Percentiles rank a stretch among this genome's conserved stretches.
These are phyloP conservation scores for Aspergillus spinulosporus DNA, from an alignment of 2,329 filamentous ascomycete species.

Conservation along the genomic window DNA sequence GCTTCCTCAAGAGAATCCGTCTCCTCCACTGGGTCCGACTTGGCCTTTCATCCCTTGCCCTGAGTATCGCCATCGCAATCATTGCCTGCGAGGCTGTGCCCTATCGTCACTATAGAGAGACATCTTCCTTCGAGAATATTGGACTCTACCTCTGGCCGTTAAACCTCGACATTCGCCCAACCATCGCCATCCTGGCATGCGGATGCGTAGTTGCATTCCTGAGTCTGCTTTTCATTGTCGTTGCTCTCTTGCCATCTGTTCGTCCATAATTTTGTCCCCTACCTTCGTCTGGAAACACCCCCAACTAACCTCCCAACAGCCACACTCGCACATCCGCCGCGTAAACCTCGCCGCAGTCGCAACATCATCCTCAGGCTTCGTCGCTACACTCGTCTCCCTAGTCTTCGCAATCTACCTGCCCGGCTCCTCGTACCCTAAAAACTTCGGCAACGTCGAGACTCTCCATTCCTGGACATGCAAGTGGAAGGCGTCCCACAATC, in stretches of 20 bases:
- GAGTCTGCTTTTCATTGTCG: conserved; percentile 36
- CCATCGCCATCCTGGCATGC: conserved; percentile 38
- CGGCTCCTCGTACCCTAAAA: conserved; percentile 29
- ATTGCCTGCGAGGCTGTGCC: conserved; percentile 42
- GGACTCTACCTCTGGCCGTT: conserved; percentile 45
- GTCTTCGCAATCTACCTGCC: conserved; percentile 37
- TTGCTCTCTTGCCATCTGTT: conserved; percentile 40
- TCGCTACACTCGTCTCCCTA: conserved; percentile 36
- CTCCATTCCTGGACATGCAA: conserved; percentile 46
- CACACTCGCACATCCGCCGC: conserved; percentile 35
- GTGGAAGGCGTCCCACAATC: conserved; percentile 30
- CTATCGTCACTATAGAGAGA: conserved; percentile 41
- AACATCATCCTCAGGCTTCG: conserved; percentile 38
- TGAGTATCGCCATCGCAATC: conserved; percentile 31
- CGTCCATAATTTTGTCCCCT: conserved; percentile 10
- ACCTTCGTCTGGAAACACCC: not conserved
- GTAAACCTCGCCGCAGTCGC: conserved; percentile 37
- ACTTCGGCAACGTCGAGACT: conserved; percentile 37
- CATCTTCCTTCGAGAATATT: conserved; percentile 34
- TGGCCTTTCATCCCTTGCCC: conserved; percentile 34
- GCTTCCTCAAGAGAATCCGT: conserved; percentile 36
- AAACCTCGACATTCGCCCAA: conserved; percentile 44
- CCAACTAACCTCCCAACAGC: conserved; percentile 24
- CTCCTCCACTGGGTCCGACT: conserved; percentile 37
- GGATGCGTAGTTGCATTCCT: conserved; percentile 38